Evolutionary conservation across 139 green algal genomes (phyloP), one percentile per base, ranked within the genome.

Genomic region (Pleodorina starrii): DNA sequence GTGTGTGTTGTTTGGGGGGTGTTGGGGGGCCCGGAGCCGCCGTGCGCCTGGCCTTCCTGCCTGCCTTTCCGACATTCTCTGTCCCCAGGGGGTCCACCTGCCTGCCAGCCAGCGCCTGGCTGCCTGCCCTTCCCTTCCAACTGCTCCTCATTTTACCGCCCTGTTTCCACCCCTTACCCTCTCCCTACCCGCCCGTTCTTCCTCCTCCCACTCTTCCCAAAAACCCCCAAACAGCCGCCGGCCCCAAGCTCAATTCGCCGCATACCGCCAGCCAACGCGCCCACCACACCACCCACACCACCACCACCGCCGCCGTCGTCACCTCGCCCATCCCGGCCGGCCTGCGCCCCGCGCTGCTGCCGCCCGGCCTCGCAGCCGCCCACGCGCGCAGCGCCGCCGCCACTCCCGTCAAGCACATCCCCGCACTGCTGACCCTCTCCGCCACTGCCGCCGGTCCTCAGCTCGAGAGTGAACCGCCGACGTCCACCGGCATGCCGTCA

Each of bases 351-450:
- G 43, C 63, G n/a, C 42, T 91, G 25, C 57, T 85, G 83, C 83
- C 83, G 25, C 66, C 66, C 9, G 29, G 83, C 79, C 57, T 86
- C 16, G 68, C 83, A 4, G 68, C 83, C 9, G 46, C 16, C 46
- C 83, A 88, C 44, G 81, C 60, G 0, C 81, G 81, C 60, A 87
- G 81, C 43, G n/a, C 81, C 17, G 42, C 60, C 43, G 60, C 27
- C 60, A 87, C 81, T 1, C 81, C 81, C 60, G 42, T 87, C 43
- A 87, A 87, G 63, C 42, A 57, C 54, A n/a, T 43, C 17, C 21
- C 4, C 27, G 21, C 74, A 23, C 16, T 57, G 72, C 42, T 40
- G 1, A 32, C 27, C 59, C 23, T 6, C 14, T n/a, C 59, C 59
- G 59, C 21, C 59, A 71, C 59, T 10, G 59, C 59, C 63, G 29